Percentiles rank a stretch among this genome's conserved stretches.
Conservation (phyloP, 2,329 filamentous ascomycete species). For the Penicillium sp. region DNA sequence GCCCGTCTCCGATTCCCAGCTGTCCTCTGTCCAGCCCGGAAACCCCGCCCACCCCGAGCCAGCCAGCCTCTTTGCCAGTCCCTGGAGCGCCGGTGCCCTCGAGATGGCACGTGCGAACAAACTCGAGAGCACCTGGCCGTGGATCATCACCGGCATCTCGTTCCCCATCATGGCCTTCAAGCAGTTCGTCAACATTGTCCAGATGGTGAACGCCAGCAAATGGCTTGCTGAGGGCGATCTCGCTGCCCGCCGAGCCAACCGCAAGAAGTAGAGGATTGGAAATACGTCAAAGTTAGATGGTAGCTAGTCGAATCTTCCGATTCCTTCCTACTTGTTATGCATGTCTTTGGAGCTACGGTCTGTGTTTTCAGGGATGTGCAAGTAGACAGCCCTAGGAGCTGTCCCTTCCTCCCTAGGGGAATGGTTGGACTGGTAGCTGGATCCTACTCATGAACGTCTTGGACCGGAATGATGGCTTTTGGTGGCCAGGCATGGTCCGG, state of each 20-base stretch:
- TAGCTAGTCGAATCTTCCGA: slow-evolving; percentile 6
- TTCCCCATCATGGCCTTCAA: slow-evolving; percentile 87
- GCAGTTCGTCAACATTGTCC: slow-evolving; percentile 90
- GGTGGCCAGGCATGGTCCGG: slow-evolving; percentile 13
- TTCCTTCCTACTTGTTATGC: slow-evolving; percentile 23
- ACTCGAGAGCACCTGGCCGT: slow-evolving; percentile 72
- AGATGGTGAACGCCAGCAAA: slow-evolving; percentile 87
- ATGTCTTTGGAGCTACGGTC: slow-evolving; percentile 35
- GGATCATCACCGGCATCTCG: slow-evolving; percentile 77
- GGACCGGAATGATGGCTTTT: slow-evolving; percentile 10
- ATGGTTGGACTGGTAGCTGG: slow-evolving; percentile 17
- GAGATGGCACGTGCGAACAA: slow-evolving; percentile 94
- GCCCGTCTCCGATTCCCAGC: slow-evolving; percentile 55
- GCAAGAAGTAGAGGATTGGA: slow-evolving; percentile 43
- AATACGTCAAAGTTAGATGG: not conserved
- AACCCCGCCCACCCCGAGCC: slow-evolving; percentile 67
- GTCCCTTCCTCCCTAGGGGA: slow-evolving; percentile 8
- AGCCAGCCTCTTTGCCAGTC: slow-evolving; percentile 76
- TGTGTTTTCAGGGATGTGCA: slow-evolving; percentile 18
- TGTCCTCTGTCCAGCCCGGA: slow-evolving; percentile 59
- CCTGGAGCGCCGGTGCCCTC: slow-evolving; percentile 87
- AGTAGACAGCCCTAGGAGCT: slow-evolving; percentile 7
- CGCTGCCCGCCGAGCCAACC: slow-evolving; percentile 46
- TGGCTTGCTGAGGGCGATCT: slow-evolving; percentile 93
- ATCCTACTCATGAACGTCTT: slow-evolving; percentile 22